Percentiles rank a stretch among this genome's conserved stretches.
These are phyloP conservation scores for Lathyrus oleraceus DNA, from an alignment of 306 rosid genomes.

Conservation along the genomic window DNA sequence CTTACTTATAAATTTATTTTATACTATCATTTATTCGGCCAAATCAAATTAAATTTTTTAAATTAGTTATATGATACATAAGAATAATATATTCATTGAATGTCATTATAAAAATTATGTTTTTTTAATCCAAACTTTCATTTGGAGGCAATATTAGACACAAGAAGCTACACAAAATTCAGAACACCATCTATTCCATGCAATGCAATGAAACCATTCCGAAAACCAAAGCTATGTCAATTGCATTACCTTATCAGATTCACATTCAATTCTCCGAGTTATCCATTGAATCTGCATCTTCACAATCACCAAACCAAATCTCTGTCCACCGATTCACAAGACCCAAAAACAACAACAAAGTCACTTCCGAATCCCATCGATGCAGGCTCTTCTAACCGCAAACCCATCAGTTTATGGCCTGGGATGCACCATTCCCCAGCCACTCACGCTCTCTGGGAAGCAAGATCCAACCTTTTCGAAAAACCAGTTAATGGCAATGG, in stretches of 20 bases:
- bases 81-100: no score
- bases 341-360: background rate
- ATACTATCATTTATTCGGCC: no score
- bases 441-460: slow-evolving; percentile 88
- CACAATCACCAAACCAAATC: slow-evolving; percentile 11
- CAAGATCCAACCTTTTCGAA: slow-evolving; percentile 61
- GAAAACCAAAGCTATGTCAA: slow-evolving; percentile 7
- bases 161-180: background rate
- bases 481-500: slow-evolving; percentile 2
- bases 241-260: slow-evolving; percentile 28
- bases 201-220: slow-evolving; percentile 19
- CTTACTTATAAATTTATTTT: no score
- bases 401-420: slow-evolving; percentile 68
- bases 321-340: slow-evolving; percentile 26
- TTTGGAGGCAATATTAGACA: slow-evolving; percentile 1
- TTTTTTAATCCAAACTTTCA: no score
- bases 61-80: no score
- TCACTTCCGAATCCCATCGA: slow-evolving; percentile 44
- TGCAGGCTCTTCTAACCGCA: slow-evolving; percentile 68
- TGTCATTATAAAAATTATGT: no score
- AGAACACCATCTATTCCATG: slow-evolving; percentile 5
- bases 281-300: slow-evolving; percentile 2
- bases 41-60: no score
- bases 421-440: slow-evolving; percentile 80
- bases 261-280: slow-evolving; percentile 13